Evolutionary conservation across 2,329 filamentous ascomycete species (phyloP).

Genomic region (Talaromyces sp.): DNA sequence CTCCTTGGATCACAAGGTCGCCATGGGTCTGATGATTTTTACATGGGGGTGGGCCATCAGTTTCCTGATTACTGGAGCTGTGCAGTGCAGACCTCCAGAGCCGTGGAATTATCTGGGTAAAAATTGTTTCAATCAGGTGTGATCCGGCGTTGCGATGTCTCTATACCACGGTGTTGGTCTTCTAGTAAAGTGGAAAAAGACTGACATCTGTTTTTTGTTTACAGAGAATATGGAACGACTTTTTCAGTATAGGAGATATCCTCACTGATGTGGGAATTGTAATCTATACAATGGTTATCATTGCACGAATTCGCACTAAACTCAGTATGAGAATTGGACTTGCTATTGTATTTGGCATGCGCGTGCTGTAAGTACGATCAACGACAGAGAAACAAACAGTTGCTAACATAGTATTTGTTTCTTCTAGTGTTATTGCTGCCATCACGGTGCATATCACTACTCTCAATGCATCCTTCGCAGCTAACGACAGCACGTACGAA

Average conservation of each 20-base stretch:
- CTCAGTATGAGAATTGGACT: slow-evolving; percentile 21
- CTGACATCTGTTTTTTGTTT: not conserved
- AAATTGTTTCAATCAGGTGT: slow-evolving; percentile 25
- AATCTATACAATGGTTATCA: slow-evolving; percentile 24
- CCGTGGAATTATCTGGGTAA: slow-evolving; percentile 25
- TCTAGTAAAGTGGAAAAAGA: not conserved
- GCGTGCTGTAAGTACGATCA: slow-evolving; percentile 24
- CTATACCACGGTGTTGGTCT: not conserved
- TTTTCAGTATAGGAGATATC: slow-evolving; percentile 27
- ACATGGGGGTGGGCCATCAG: slow-evolving; percentile 22
- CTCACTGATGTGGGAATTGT: slow-evolving; percentile 27
- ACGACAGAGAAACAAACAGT: not conserved
- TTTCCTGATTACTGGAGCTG: slow-evolving; percentile 21
- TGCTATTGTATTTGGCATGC: slow-evolving; percentile 23
- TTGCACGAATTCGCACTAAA: slow-evolving; percentile 25
- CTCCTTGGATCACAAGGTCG: slow-evolving; percentile 21
- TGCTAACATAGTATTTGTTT: not conserved
- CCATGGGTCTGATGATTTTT: slow-evolving; percentile 18
- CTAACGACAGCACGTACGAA: slow-evolving; percentile 23
- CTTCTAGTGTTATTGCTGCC: slow-evolving; percentile 25
- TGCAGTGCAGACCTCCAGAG: slow-evolving; percentile 22
- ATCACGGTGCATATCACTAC: slow-evolving; percentile 26
- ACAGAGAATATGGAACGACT: slow-evolving; percentile 27
- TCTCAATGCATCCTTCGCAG: slow-evolving; percentile 16
- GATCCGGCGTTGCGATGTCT: not conserved